These are phyloP conservation scores for Aquilaria yunnanensis DNA, from an alignment of 345 rosid species.

Conservation along the genomic window DNA sequence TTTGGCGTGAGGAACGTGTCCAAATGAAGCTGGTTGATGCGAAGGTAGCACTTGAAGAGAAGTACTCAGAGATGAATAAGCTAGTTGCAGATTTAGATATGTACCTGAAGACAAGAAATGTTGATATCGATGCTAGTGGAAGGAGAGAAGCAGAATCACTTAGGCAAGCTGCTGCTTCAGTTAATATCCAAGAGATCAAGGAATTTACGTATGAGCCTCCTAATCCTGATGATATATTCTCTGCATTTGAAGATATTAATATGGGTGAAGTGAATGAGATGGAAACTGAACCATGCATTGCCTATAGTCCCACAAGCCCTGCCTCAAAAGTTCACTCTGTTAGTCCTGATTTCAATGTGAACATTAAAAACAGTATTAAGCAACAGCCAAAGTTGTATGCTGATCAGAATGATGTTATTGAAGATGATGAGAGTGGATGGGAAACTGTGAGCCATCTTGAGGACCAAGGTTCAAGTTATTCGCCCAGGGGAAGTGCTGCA, in stretches of 20 bases:
- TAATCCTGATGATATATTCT: conserved; percentile 54
- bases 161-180: conserved; percentile 41
- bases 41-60: conserved; percentile 37
- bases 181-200: conserved; percentile 42
- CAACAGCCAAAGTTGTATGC: conserved; percentile 32
- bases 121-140: conserved; percentile 19
- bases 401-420: conserved; percentile 39
- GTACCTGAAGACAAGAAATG: conserved; percentile 37
- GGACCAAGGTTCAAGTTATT: conserved; percentile 64
- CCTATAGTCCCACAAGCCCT: conserved; percentile 32
- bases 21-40: conserved; percentile 92
- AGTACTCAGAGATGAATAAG: conserved; percentile 33
- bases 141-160: conserved; percentile 29
- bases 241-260: conserved; percentile 59
- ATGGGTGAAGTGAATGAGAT: conserved; percentile 18
- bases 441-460: conserved; percentile 83
- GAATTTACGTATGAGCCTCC: conserved; percentile 63
- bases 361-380: conserved; percentile 23
- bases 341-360: conserved; percentile 41
- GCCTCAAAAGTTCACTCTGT: conserved; percentile 36
- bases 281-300: conserved; percentile 18
- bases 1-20: conserved; percentile 96
- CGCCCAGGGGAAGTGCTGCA: conserved; percentile 49
- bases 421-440: conserved; percentile 90
- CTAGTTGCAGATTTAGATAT: conserved; percentile 57